Percentiles rank a stretch among this genome's conserved stretches.
Evolutionary conservation across 148 eudicot species (phyloP).

Genomic region (Fagopyrum homotropicum): DNA sequence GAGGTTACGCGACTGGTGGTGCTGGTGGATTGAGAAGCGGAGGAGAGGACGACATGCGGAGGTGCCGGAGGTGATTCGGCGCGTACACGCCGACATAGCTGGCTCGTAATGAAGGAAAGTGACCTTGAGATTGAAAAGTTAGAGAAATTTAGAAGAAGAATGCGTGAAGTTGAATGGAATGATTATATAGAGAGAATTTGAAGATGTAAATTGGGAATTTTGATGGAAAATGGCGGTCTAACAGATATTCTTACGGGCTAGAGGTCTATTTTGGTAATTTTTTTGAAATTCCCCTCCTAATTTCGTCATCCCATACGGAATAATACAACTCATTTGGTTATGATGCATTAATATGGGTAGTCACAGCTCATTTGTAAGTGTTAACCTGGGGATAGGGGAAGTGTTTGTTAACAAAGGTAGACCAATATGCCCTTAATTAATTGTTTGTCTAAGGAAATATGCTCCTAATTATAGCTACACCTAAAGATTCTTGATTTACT

Average conservation of each 20-base stretch:
- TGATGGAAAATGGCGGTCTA: slow-evolving; percentile 7
- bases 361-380: background rate
- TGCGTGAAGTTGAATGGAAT: background rate
- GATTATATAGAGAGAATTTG: background rate
- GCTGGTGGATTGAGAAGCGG: background rate
- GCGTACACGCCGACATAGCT: slow-evolving; percentile 24
- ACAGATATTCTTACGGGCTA: background rate
- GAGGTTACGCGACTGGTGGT: background rate
- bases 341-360: too few species aligned
- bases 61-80: slow-evolving; percentile 16
- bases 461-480: background rate
- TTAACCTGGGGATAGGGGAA: too few species aligned
- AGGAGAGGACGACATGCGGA: slow-evolving; percentile 9
- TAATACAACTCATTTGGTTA: too few species aligned
- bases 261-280: background rate
- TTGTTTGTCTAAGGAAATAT: too few species aligned
- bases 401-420: too few species aligned
- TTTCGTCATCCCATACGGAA: background rate
- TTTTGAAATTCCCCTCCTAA: background rate
- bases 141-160: background rate
- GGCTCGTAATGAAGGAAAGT: background rate
- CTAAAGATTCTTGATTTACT: background rate
- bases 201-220: background rate
- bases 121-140: background rate
- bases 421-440: too few species aligned